phyloP scores from a whole-genome alignment of 2,329 filamentous ascomycete genomes.

The Pseudophaeomoniella oleicola region DNA sequence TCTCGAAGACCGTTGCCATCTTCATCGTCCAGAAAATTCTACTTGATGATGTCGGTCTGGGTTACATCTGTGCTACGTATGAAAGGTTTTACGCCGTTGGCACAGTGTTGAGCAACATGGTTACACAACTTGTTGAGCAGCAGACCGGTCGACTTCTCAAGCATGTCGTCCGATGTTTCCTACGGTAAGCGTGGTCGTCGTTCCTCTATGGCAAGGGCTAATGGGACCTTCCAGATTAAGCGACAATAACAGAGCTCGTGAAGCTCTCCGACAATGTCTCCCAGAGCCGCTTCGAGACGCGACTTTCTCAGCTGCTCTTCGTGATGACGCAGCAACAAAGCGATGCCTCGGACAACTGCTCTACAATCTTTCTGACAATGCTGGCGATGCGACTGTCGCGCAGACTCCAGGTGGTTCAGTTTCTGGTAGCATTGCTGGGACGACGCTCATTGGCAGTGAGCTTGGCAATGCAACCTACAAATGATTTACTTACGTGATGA shows the following conservation, averaged over 20 bases:
- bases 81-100: constrained; percentile 97
- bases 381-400: constrained; percentile 36
- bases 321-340: constrained; percentile 95
- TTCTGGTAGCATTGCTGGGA: not conserved
- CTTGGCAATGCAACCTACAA: not conserved
- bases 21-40: constrained; percentile 99
- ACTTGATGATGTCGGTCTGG: constrained; percentile 87
- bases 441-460: not conserved
- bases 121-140: constrained; percentile 90
- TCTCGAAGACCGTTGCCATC: constrained; percentile 97
- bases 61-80: constrained; percentile 97
- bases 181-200: constrained; percentile 51
- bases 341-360: constrained; percentile 92
- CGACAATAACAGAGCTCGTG: constrained; percentile 88
- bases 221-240: constrained; percentile 48
- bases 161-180: constrained; percentile 93
- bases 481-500: too few species aligned
- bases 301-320: constrained; percentile 89
- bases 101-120: constrained; percentile 97
- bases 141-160: constrained; percentile 92
- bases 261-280: constrained; percentile 88
- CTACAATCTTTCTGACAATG: constrained; percentile 88
- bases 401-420: not conserved
- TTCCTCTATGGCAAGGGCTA: not conserved
- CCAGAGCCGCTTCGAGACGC: constrained; percentile 97